These are phyloP conservation scores for Calonectria pauciramosa DNA, from an alignment of 2,329 filamentous ascomycete genomes.

Conservation along the genomic window DNA sequence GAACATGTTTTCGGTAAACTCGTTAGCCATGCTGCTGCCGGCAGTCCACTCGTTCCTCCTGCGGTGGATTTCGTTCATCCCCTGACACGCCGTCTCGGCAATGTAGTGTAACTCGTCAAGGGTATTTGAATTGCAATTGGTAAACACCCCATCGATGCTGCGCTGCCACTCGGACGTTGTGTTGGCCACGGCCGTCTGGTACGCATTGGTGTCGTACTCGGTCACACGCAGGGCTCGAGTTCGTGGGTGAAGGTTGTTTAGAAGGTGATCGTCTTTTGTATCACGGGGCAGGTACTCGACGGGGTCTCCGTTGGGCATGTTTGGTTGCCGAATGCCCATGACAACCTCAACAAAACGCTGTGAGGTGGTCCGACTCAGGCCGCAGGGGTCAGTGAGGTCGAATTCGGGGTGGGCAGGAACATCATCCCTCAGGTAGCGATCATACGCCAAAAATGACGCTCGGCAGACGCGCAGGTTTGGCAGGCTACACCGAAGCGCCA, in stretches of 20 bases:
- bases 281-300: slow-evolving; percentile 52
- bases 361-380: slow-evolving; percentile 55
- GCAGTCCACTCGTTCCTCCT: slow-evolving; percentile 48
- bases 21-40: slow-evolving; percentile 47
- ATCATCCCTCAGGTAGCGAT: slow-evolving; percentile 54
- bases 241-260: slow-evolving; percentile 43
- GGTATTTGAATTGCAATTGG: slow-evolving; percentile 59
- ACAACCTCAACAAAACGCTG: slow-evolving; percentile 63
- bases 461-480: slow-evolving; percentile 57
- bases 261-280: slow-evolving; percentile 42
- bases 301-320: slow-evolving; percentile 47
- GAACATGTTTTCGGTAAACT: slow-evolving; percentile 49
- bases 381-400: slow-evolving; percentile 59
- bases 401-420: slow-evolving; percentile 48
- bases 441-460: slow-evolving; percentile 60
- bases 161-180: slow-evolving; percentile 58
- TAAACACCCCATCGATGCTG: slow-evolving; percentile 60
- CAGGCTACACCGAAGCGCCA: slow-evolving; percentile 53
- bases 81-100: slow-evolving; percentile 58
- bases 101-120: slow-evolving; percentile 61
- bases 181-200: slow-evolving; percentile 55
- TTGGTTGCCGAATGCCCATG: slow-evolving; percentile 56
- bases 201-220: slow-evolving; percentile 54
- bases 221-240: slow-evolving; percentile 43
- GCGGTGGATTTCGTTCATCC: slow-evolving; percentile 59